Evolutionary conservation across 371 early-diverging fungal genomes (phyloP).

Genomic region (Lichtheimia ramosa): DNA sequence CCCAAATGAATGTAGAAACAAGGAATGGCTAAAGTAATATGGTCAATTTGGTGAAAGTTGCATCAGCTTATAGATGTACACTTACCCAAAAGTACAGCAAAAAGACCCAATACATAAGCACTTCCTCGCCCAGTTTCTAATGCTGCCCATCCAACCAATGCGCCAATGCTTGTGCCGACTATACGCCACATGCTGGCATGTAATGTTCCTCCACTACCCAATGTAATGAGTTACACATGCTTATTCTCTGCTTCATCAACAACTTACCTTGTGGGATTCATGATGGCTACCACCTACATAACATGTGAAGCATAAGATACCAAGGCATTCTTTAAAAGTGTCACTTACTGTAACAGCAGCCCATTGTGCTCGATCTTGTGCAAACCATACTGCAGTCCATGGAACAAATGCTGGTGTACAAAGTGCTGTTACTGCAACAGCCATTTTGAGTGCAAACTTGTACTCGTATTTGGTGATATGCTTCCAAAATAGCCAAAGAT

Average conservation of each 20-base stretch:
- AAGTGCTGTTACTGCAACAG: constrained; percentile 43
- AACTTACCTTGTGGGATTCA: constrained; percentile 57
- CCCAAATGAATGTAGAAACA: constrained; percentile 48
- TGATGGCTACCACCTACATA: constrained; percentile 47
- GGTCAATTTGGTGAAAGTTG: no score
- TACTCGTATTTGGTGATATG: constrained; percentile 49
- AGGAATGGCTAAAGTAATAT: constrained; percentile 29
- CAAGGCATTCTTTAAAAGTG: neutral
- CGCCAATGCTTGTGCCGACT: constrained; percentile 54
- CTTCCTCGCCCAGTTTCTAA: constrained; percentile 42
- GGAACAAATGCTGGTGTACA: constrained; percentile 54
- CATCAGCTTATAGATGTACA: neutral
- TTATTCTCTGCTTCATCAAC: neutral
- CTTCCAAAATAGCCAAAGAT: constrained; percentile 44
- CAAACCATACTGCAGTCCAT: constrained; percentile 31
- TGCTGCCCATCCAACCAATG: constrained; percentile 51
- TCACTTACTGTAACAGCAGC: constrained; percentile 42
- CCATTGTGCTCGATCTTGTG: constrained; percentile 55
- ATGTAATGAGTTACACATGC: neutral
- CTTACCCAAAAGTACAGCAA: constrained; percentile 57
- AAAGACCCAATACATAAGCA: constrained; percentile 52
- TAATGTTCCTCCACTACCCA: constrained; percentile 52
- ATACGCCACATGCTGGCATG: constrained; percentile 55
- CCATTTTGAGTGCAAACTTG: constrained; percentile 64
- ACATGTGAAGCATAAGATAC: neutral